These are phyloP conservation scores for Cetraspora pellucida DNA, from an alignment of 192 early-diverging fungal genomes.

Conservation along the genomic window DNA sequence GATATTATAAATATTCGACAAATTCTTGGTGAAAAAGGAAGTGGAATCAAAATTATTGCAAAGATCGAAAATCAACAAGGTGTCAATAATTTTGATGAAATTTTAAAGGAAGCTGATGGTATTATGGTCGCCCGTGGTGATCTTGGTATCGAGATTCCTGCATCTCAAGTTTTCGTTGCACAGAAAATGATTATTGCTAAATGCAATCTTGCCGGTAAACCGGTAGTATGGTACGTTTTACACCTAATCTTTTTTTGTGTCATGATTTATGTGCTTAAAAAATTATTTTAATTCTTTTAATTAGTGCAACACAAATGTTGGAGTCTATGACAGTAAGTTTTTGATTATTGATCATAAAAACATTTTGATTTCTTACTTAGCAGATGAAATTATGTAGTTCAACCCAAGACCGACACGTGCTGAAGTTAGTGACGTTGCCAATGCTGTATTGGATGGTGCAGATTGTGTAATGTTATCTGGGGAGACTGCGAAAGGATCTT, in stretches of 20 bases:
- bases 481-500: conserved; percentile 95
- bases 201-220: conserved; percentile 96
- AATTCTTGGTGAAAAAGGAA: conserved; percentile 79
- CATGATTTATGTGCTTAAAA: too few relatives aligned
- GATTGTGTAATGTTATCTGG: conserved; percentile 99
- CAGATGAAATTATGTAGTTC: conserved; percentile 40
- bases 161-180: conserved; percentile 87
- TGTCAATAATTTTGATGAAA: conserved; percentile 98
- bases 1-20: conserved; percentile 89
- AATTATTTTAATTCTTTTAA: neutral
- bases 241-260: neutral
- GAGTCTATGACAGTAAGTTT: conserved; percentile 83
- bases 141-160: conserved; percentile 96
- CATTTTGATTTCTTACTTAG: neutral
- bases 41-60: conserved; percentile 90
- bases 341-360: conserved; percentile 21
- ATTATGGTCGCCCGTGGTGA: conserved; percentile 99
- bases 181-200: conserved; percentile 99
- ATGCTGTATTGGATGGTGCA: conserved; percentile 95
- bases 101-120: conserved; percentile 89
- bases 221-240: conserved; percentile 75
- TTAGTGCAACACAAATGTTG: conserved; percentile 96
- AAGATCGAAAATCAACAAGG: conserved; percentile 99
- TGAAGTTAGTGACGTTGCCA: conserved; percentile 97
- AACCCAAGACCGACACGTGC: conserved; percentile 99